Evolutionary conservation across 257 asterid genomes (phyloP), one percentile per base, ranked within the genome.

Genomic region (Fraxinus americana): DNA sequence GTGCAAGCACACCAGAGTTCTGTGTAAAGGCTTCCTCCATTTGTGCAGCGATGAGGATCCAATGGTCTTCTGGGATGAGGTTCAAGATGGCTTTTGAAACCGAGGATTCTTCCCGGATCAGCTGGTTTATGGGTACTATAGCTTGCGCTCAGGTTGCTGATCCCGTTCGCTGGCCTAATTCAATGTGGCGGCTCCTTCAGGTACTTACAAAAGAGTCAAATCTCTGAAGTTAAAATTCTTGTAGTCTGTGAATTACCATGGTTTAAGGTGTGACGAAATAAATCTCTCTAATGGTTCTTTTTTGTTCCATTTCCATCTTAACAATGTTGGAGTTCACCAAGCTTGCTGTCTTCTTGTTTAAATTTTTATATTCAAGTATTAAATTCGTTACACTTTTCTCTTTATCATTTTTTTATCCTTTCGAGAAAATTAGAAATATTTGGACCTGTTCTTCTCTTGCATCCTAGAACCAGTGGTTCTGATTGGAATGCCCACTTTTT

Each of bases 11-110:
- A 4, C 89, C 90, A 39, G 92, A 88, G 86, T 88, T 86, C 78
- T 85, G 83, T 57, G 86, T 88, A 63, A 85, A 86, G 67, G 88
- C 90, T 10, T 86, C 90, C 0, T 69, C 86, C 36, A 85, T 88
- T 75, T 77, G 73, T 72, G 78, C 82, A 61, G 87, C 89, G 34
- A 79, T 86, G 88, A 82, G 89, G 79, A 76, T 81, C 19, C 79
- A 82, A 77, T 86, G 90, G 92, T 84, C 77, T 32, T 39, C 86
- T 2, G 92, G 92, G 35, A 85, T 86, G 89, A 88, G 88, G 82
- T 88, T 88, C 80, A 88, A 86, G 85, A 88, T 88, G 92, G 80
- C 89, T 0, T 83, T 88, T 73, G 92, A 88, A 69, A 86, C 87
- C 0, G 90, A 88, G 82, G 90, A 88, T 67, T 83, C 87, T 2